Percentiles rank a stretch among this genome's conserved stretches.
phyloP scores from a whole-genome alignment of 2,329 filamentous ascomycete species.

The Lasiodiplodia hormozganensis region DNA sequence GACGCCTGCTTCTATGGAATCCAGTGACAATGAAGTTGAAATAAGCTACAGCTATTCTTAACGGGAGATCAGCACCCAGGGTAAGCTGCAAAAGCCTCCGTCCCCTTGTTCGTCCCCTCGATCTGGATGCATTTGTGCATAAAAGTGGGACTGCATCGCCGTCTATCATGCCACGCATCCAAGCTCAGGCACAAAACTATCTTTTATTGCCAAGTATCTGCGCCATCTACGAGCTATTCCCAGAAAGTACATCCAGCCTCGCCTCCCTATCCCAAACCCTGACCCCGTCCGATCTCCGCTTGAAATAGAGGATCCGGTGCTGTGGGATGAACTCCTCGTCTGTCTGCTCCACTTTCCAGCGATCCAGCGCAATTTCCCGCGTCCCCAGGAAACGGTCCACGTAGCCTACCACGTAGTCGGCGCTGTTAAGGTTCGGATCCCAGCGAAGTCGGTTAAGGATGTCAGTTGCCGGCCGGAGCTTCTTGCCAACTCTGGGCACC shows the following conservation, averaged over 20 bases:
- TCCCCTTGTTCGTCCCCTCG: neutral
- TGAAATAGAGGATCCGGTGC: conserved; percentile 48
- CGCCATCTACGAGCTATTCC: conserved; percentile 44
- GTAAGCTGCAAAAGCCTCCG: neutral
- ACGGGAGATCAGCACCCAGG: neutral
- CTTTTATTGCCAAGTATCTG: neutral
- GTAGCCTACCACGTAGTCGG: conserved; percentile 55
- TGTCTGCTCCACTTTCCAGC: conserved; percentile 56
- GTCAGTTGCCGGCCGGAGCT: conserved; percentile 38
- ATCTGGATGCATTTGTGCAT: neutral
- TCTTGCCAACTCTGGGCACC: conserved; percentile 7
- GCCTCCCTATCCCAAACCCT: conserved; percentile 59
- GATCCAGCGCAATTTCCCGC: conserved; percentile 50
- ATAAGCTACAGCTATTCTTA: neutral
- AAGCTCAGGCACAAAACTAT: neutral
- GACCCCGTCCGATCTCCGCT: conserved; percentile 40
- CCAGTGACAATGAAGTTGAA: neutral
- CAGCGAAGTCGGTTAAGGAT: conserved; percentile 53
- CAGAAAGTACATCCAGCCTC: conserved; percentile 56
- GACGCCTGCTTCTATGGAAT: neutral
- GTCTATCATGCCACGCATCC: neutral
- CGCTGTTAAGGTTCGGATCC: conserved; percentile 39
- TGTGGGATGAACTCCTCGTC: conserved; percentile 60
- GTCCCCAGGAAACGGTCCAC: conserved; percentile 55
- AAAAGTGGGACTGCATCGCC: neutral